Evolutionary conservation across 768 basidiomycete genomes (phyloP), one percentile per base, ranked within the genome.

Genomic region (Suillus variegatus): DNA sequence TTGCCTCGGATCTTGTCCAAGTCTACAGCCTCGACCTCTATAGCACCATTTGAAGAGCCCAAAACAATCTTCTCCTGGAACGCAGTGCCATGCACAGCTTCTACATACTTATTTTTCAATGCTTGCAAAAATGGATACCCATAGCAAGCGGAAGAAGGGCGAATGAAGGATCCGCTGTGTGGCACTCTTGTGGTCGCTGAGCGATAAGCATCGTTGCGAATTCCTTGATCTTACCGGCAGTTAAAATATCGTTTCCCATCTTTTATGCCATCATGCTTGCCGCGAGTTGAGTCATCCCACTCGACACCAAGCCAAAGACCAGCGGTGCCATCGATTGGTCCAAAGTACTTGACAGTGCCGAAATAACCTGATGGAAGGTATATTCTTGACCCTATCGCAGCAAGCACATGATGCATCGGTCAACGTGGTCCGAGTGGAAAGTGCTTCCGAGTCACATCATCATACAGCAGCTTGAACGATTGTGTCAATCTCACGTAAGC

Each of bases 291-390:
- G 71, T 94, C 89, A 73, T 99, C 97, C 93, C 96, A 99, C 78
- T 99, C 97, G 56, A 98, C 85, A n/a, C 97, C 97, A n/a, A 95
- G 82, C 96, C 96, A 99, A 14, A 77, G 69, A 4, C 92, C 93
- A 4, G 77, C 71, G 0, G 92, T 87, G 16, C 84, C 84, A 20
- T 85, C 79, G 22, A 96, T 87, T 1, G 75, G 67, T 2, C 94
- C 94, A 16, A 84, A 77, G 72, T 85, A 95, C 76, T 78, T 86
- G 67, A 97, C 76, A 5, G 92, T 94, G 2, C 91, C 94, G 52
- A 85, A 72, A 70, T 87, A 73, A 22, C 82, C 85, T 62, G 81
- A 77, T 47, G 70, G 64, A 62, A 84, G 75, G 68, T 68, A 76
- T 69, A 94, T 80, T 63, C 93, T 86, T 54, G 85, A 80, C 65